Evolutionary conservation across 768 basidiomycete genomes (phyloP).

Genomic region (Auricularia sp.): DNA sequence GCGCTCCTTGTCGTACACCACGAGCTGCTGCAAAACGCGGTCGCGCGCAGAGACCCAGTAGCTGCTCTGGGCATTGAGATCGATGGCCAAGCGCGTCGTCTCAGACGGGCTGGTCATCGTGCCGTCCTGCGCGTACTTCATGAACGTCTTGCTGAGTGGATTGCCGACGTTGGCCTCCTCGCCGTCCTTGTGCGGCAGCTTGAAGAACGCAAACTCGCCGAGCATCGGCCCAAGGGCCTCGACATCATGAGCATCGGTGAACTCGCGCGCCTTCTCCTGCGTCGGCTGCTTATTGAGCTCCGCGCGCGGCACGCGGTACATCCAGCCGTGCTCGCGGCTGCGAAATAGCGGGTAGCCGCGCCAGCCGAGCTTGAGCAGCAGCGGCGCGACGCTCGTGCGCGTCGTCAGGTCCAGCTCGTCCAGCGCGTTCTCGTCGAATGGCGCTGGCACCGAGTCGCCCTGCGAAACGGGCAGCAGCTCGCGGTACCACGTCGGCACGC

Average conservation of each 20-base stretch:
- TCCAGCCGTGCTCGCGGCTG: conserved; percentile 86
- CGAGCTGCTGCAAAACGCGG: conserved; percentile 85
- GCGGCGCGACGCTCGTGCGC: conserved; percentile 70
- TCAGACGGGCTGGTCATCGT: conserved; percentile 72
- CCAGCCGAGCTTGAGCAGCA: conserved; percentile 84
- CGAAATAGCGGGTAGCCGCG: conserved; percentile 73
- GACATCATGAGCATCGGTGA: conserved; percentile 49
- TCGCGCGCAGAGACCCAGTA: conserved; percentile 97
- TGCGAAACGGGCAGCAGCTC: conserved; percentile 36
- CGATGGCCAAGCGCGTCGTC: conserved; percentile 74
- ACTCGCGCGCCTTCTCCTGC: conserved; percentile 31
- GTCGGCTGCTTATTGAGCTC: not conserved
- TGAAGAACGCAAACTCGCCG: conserved; percentile 61
- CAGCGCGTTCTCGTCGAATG: conserved; percentile 27
- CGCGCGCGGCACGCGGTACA: conserved; percentile 57
- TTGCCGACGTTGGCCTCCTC: conserved; percentile 92
- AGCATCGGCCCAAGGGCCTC: conserved; percentile 39
- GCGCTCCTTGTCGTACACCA: conserved; percentile 62
- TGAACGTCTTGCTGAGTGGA: conserved; percentile 80
- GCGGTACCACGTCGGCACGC: conserved; percentile 81
- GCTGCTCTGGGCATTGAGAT: conserved; percentile 88
- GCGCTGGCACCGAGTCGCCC: not conserved
- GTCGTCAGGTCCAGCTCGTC: conserved; percentile 73
- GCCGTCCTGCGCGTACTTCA: conserved; percentile 81
- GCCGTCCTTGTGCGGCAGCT: conserved; percentile 93